phyloP scores from a whole-genome alignment of 306 rosid species.

The Ceratonia siliqua region DNA sequence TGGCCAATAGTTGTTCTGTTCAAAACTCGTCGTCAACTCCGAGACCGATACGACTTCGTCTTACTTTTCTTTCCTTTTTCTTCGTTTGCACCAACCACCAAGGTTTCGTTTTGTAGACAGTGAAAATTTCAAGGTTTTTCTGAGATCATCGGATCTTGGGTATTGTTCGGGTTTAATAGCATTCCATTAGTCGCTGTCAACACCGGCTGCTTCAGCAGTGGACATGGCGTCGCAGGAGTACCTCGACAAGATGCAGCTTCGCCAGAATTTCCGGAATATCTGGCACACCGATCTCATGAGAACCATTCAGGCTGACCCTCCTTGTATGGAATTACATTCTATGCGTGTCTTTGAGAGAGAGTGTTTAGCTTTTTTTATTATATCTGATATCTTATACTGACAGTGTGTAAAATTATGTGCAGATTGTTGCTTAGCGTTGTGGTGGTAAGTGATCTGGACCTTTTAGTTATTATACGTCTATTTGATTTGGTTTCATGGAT shows the following conservation, averaged over 20 bases:
- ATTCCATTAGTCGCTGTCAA: too few relatives aligned
- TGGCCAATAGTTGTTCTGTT: neutral
- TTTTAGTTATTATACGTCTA: neutral
- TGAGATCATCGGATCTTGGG: neutral
- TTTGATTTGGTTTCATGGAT: neutral
- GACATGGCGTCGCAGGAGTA: constrained; percentile 70
- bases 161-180: neutral
- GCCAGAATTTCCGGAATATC: constrained; percentile 79
- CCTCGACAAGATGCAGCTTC: constrained; percentile 84
- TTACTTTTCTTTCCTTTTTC: neutral
- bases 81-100: neutral
- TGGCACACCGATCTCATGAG: constrained; percentile 76
- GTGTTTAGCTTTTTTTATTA: neutral
- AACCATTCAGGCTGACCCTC: constrained; percentile 69
- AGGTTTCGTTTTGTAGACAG: neutral
- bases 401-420: constrained; percentile 30
- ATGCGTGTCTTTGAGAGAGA: constrained; percentile 2
- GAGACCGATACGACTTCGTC: neutral
- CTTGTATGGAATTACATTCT: constrained; percentile 42
- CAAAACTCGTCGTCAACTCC: neutral
- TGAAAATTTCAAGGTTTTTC: neutral
- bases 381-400: constrained; percentile 20
- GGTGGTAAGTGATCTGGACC: constrained; percentile 57
- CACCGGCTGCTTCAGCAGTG: neutral
- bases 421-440: constrained; percentile 78